phyloP scores from a whole-genome alignment of 78 protist genomes.

The Carpediemonas membranifera region DNA sequence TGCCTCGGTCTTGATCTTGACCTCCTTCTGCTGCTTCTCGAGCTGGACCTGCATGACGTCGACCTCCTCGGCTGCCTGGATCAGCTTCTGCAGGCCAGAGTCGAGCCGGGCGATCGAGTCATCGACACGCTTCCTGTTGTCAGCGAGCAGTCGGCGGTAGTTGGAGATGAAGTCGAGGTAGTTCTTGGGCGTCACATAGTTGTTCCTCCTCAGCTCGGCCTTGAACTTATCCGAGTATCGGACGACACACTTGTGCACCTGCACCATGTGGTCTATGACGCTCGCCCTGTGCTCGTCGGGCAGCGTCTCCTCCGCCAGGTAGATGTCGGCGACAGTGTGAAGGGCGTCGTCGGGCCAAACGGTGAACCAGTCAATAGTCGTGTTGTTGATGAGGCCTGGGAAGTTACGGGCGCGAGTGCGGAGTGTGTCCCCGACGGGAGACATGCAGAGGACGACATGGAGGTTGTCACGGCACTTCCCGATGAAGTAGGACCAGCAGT shows the following conservation, averaged over 20 bases:
- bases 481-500: conserved; percentile 58
- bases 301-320: neutral
- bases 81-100: conserved; percentile 58
- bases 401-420: conserved; percentile 59
- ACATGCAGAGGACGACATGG: conserved; percentile 73
- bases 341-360: conserved; percentile 73
- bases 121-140: conserved; percentile 19
- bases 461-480: conserved; percentile 61
- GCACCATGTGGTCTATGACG: conserved; percentile 54
- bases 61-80: conserved; percentile 55
- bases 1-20: conserved; percentile 34
- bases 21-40: conserved; percentile 25
- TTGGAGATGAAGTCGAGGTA: conserved; percentile 64
- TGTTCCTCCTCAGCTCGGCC: conserved; percentile 42
- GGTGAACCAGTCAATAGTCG: conserved; percentile 74
- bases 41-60: conserved; percentile 34
- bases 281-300: neutral
- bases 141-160: conserved; percentile 44
- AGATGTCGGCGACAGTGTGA: conserved; percentile 37
- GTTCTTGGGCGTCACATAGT: conserved; percentile 80
- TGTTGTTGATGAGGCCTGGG: conserved; percentile 71
- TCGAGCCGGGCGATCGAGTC: conserved; percentile 36
- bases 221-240: conserved; percentile 14
- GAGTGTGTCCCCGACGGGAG: conserved; percentile 67
- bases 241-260: conserved; percentile 37